These are phyloP conservation scores for Claviceps capensis DNA, from an alignment of 2,329 filamentous ascomycete genomes.

Conservation along the genomic window DNA sequence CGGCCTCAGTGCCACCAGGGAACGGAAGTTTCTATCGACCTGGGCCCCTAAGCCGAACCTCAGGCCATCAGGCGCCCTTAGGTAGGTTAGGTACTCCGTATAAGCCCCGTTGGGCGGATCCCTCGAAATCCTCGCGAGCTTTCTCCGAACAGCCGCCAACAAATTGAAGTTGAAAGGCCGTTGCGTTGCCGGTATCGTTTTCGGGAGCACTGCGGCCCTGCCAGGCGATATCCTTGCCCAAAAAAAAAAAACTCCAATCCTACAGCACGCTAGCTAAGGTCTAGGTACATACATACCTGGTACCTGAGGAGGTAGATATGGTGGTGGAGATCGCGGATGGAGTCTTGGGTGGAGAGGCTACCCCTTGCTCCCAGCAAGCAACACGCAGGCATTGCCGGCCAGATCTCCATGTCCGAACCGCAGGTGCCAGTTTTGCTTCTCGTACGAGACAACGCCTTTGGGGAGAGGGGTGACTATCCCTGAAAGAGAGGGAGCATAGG, in stretches of 20 bases:
- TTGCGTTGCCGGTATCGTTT: constrained; percentile 1
- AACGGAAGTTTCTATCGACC: background rate
- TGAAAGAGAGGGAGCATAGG: background rate
- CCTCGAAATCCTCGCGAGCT: background rate
- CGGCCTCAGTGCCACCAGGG: too few species aligned
- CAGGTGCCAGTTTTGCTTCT: constrained; percentile 2
- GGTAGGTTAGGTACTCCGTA: too few species aligned
- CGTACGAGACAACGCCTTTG: constrained; percentile 3
- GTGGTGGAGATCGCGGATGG: too few species aligned
- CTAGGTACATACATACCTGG: background rate
- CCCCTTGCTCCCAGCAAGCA: too few species aligned
- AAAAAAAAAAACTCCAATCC: background rate
- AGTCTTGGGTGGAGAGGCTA: too few species aligned
- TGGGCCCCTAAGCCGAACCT: background rate
- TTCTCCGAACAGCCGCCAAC: background rate
- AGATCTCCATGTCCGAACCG: constrained; percentile 3
- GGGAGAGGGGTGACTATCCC: background rate
- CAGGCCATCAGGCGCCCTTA: background rate
- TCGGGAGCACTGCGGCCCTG: constrained; percentile 10
- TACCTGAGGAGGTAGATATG: too few species aligned
- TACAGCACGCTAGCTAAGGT: background rate
- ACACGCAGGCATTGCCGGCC: background rate
- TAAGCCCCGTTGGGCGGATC: background rate
- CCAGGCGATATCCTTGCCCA: constrained; percentile 4
- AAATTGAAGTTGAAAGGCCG: constrained; percentile 1